Evolutionary conservation across 2,329 filamentous ascomycete genomes (phyloP).

Genomic region (Elsinoe arachidis): DNA sequence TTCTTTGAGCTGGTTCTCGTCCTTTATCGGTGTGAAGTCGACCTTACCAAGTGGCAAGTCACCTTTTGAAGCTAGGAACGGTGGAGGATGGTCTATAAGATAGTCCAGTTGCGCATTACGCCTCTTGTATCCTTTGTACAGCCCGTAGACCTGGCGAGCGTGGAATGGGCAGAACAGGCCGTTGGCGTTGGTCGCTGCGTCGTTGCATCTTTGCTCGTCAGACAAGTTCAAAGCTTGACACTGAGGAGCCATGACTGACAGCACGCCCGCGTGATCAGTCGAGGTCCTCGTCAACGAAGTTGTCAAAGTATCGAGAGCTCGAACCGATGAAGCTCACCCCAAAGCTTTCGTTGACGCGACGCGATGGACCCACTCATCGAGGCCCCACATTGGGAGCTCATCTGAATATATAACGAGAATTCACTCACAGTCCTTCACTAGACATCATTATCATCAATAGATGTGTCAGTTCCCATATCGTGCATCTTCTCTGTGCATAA

Average conservation of each 20-base stretch:
- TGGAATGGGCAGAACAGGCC: slow-evolving; percentile 37
- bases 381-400: too few species aligned
- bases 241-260: slow-evolving; percentile 1
- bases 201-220: slow-evolving; percentile 29
- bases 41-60: slow-evolving; percentile 33
- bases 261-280: too few species aligned
- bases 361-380: too few species aligned
- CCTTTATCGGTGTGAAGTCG: slow-evolving; percentile 37
- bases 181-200: slow-evolving; percentile 33
- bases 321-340: too few species aligned
- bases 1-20: slow-evolving; percentile 16
- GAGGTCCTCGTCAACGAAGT: too few species aligned
- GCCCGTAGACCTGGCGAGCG: slow-evolving; percentile 35
- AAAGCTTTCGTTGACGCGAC: too few species aligned
- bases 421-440: too few species aligned
- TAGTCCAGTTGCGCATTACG: slow-evolving; percentile 39
- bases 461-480: too few species aligned
- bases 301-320: too few species aligned
- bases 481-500: too few species aligned
- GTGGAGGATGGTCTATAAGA: slow-evolving; percentile 28
- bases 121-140: slow-evolving; percentile 44
- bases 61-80: slow-evolving; percentile 28
- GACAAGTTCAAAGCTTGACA: slow-evolving; percentile 28
- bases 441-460: too few species aligned
- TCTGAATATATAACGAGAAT: too few species aligned